phyloP scores from a whole-genome alignment of 331 rosid species.

The Malus hybrid region DNA sequence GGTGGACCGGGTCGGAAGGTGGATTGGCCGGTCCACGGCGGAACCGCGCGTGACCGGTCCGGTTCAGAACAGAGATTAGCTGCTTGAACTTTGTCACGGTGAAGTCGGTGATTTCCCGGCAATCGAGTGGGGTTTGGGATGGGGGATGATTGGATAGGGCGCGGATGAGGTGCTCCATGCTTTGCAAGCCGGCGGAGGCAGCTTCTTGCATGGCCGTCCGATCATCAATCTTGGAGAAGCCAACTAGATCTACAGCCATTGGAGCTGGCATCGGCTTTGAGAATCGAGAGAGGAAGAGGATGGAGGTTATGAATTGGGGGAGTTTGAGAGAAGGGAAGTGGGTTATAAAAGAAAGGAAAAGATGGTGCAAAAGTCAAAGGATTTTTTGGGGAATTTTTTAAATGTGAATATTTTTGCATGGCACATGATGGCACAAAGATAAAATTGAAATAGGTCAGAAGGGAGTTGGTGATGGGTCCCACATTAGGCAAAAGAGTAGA shows the following conservation, averaged over 20 bases:
- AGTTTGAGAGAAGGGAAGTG: background rate
- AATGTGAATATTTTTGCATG: conserved; percentile 2
- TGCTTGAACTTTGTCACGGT: conserved; percentile 77
- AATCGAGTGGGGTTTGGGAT: conserved; percentile 27
- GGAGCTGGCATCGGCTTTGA: background rate
- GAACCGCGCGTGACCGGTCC: conserved; percentile 89
- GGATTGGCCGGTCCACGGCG: conserved; percentile 56
- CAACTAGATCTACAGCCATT: conserved; percentile 50
- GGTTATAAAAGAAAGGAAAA: conserved; percentile 7
- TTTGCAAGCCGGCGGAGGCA: conserved; percentile 57
- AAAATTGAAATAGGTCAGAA: background rate
- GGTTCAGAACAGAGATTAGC: conserved; percentile 56
- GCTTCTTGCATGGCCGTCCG: conserved; percentile 63
- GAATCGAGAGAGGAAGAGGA: background rate
- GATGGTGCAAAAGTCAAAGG: conserved; percentile 51
- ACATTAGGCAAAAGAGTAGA: background rate
- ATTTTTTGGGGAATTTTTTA: conserved; percentile 33
- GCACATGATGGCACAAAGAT: background rate
- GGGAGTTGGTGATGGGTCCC: background rate
- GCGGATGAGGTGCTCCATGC: conserved; percentile 64
- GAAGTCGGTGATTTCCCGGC: conserved; percentile 52
- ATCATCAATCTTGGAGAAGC: conserved; percentile 27
- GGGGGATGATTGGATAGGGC: conserved; percentile 31
- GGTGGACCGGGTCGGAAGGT: background rate
- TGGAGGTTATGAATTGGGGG: background rate